Base-by-base conservation (phyloP, 129 eudicot species). In the Chrysanthemum makinoi region DNA sequence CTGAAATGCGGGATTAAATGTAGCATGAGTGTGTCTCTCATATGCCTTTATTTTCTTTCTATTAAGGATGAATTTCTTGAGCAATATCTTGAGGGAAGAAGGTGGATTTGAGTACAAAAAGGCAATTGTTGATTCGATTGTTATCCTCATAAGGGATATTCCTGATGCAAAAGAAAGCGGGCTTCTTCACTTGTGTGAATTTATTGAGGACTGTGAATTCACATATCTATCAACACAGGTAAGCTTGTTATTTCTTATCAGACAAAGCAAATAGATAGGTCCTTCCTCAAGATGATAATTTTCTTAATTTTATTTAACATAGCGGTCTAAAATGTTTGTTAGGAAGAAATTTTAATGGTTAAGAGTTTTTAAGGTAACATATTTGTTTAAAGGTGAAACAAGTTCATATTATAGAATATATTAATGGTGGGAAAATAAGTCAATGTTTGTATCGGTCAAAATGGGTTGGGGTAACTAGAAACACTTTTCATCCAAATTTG, bases 131-230 rank as follows among this genome's bases (percentile, higher is more conserved):
- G 98, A 93, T 65, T 89, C 98, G n/a, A 93, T 93, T 54, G 95
- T 93, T 51, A 93, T 87, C 70, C 86, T 93, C 44, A 93, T 93
- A 64, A 80, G 95, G 75, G 96, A 93, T 64, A 93, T 93, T 35
- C 98, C 98, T 24, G 97, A 94, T 89, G 98, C 98, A 30, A 94
- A 94, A 87, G 98, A 94, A 66, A 81, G 86, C 35, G 98, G 98
- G 62, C 79, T 94, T 72, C 95, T 94, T 66, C 98, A 94, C 85
- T 85, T 94, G 46, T 94, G 98, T 82, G 98, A 94, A 85, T 94
- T 94, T 63, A 94, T 94, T 60, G 98, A 94, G 82, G 98, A 94
- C 75, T 94, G 98, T 69, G 98, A 94, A 81, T 94, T 94, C 67
- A 94, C 98, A 12, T 94, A 94, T 78, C 95, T 94, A 18, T 94